These are phyloP conservation scores for Euptelea pleiosperma DNA, from an alignment of 164 flowering plant genomes.

Conservation along the genomic window DNA sequence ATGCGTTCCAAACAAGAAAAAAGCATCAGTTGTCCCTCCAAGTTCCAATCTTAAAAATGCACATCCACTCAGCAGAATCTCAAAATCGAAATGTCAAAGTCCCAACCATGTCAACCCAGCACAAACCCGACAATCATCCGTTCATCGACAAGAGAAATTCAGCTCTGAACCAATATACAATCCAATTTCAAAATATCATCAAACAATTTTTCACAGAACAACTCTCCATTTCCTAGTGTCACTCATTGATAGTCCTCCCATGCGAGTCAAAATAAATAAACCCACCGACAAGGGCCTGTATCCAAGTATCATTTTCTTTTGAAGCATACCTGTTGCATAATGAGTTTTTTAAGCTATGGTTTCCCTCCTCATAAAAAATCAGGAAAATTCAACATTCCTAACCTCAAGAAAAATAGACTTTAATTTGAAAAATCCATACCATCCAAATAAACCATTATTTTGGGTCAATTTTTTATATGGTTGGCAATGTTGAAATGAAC, in stretches of 20 bases:
- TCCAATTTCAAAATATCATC: background rate
- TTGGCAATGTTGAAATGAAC: no score
- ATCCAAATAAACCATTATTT: no score
- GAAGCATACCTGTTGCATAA: no score
- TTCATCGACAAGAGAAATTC: background rate
- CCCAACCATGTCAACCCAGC: constrained; percentile 6
- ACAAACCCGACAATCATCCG: background rate
- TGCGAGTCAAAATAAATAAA: background rate
- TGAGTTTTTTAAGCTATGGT: no score
- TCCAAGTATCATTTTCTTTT: no score
- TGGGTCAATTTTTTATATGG: no score
- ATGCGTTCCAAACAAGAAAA: background rate
- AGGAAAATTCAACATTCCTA: no score
- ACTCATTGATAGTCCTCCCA: background rate
- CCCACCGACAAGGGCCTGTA: no score
- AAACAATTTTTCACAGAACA: background rate
- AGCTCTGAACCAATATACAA: background rate
- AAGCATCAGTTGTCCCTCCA: background rate
- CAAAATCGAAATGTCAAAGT: background rate
- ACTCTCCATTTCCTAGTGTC: background rate
- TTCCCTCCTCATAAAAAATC: no score
- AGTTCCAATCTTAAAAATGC: background rate
- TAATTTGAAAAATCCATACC: no score
- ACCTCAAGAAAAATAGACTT: no score
- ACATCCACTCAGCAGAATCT: no score